A percentile compares a stretch with the other conserved stretches of the same genome.
phyloP scores from a whole-genome alignment of 495 filamentous ascomycete species.

The Trichoderma reesei region DNA sequence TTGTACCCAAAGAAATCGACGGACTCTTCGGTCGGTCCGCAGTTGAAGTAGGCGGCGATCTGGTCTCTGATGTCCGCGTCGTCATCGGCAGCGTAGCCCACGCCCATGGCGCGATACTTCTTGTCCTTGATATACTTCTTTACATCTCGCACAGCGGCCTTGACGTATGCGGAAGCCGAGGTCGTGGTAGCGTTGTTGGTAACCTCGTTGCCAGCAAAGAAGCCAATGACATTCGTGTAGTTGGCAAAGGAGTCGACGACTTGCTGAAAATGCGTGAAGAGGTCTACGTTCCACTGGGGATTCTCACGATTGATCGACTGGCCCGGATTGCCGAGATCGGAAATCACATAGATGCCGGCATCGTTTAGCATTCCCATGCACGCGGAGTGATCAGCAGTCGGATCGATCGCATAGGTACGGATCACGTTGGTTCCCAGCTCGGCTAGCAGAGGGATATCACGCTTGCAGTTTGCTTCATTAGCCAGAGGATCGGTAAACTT shows the following conservation, averaged over 20 bases:
- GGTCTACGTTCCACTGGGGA: slow-evolving; percentile 62
- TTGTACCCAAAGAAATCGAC: slow-evolving; percentile 99
- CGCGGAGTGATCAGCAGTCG: slow-evolving; percentile 58
- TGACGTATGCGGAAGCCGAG: slow-evolving; percentile 79
- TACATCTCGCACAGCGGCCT: slow-evolving; percentile 89
- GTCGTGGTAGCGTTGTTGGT: slow-evolving; percentile 78
- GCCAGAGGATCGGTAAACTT: slow-evolving; percentile 61
- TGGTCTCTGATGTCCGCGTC: slow-evolving; percentile 65
- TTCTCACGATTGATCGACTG: slow-evolving; percentile 74
- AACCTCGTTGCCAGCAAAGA: slow-evolving; percentile 97
- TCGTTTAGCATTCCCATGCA: slow-evolving; percentile 80
- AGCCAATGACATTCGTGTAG: slow-evolving; percentile 84
- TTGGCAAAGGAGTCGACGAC: slow-evolving; percentile 72
- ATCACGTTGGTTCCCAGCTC: slow-evolving; percentile 79
- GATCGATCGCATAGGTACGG: slow-evolving; percentile 86
- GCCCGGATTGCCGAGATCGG: slow-evolving; percentile 72
- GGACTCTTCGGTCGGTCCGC: slow-evolving; percentile 49
- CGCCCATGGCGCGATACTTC: slow-evolving; percentile 70
- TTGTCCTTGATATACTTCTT: slow-evolving; percentile 82
- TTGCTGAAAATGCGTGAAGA: slow-evolving; percentile 69
- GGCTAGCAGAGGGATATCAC: slow-evolving; percentile 70
- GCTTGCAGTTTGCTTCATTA: slow-evolving; percentile 56
- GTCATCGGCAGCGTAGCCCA: slow-evolving; percentile 94
- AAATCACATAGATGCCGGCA: slow-evolving; percentile 89
- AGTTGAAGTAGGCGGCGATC: slow-evolving; percentile 90